Conservation (phyloP, 2,329 filamentous ascomycete genomes). For the Eutypella sp. region DNA sequence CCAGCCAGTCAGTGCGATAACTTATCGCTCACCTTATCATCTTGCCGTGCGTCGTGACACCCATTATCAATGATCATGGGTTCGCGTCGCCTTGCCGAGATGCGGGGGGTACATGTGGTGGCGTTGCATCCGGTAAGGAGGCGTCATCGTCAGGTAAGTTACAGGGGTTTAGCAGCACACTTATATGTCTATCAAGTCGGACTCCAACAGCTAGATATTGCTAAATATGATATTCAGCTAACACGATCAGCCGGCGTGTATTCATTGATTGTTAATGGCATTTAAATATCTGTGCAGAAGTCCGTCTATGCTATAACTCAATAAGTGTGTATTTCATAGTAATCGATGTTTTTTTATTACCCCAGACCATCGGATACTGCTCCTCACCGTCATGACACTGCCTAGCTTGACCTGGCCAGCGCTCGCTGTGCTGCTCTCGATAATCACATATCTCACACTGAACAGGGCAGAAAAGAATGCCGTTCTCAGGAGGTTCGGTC, state of each 20-base stretch:
- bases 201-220: too few relatives aligned
- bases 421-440: constrained; percentile 14
- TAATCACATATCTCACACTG: constrained; percentile 15
- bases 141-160: too few relatives aligned
- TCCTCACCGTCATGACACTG: constrained; percentile 9
- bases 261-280: too few relatives aligned
- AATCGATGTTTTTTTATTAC: neutral
- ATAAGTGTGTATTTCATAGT: neutral
- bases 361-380: neutral
- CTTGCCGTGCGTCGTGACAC: neutral
- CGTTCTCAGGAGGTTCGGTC: constrained; percentile 14
- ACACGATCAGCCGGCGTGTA: too few relatives aligned
- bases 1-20: neutral
- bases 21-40: neutral
- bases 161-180: neutral
- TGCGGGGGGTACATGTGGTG: neutral
- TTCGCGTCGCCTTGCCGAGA: neutral
- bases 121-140: neutral
- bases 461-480: constrained; percentile 11
- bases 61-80: neutral
- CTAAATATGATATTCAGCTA: too few relatives aligned
- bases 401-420: constrained; percentile 12
- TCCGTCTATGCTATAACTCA: too few relatives aligned
- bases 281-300: too few relatives aligned
- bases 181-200: neutral